These are phyloP conservation scores for Pelargonium nanum DNA, from an alignment of 345 rosid genomes.

Conservation along the genomic window DNA sequence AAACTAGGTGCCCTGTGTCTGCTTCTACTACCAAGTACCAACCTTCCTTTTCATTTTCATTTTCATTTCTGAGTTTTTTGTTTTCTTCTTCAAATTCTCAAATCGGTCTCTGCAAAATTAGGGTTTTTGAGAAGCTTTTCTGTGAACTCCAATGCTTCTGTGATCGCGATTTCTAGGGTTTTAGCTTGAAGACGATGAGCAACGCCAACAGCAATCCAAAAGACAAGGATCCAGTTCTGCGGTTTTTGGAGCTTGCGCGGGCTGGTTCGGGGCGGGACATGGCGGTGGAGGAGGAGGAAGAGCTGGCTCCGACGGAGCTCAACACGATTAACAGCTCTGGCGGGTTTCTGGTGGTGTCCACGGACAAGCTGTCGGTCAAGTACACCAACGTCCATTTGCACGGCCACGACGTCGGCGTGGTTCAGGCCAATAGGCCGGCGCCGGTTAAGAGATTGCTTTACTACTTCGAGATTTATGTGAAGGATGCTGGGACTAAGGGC, in stretches of 20 bases:
- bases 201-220: background rate
- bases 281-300: slow-evolving; percentile 35
- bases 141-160: background rate
- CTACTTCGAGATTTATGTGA: slow-evolving; percentile 86
- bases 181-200: background rate
- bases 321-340: slow-evolving; percentile 82
- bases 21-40: no score
- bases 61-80: no score
- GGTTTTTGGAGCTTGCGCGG: slow-evolving; percentile 42
- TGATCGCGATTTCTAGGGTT: no score
- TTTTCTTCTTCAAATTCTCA: background rate
- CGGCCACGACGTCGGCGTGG: slow-evolving; percentile 81
- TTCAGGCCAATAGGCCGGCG: slow-evolving; percentile 76
- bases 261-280: slow-evolving; percentile 15
- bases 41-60: no score
- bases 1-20: no score
- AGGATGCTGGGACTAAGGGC: slow-evolving; percentile 65
- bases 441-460: slow-evolving; percentile 62
- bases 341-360: slow-evolving; percentile 68
- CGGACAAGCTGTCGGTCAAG: slow-evolving; percentile 72
- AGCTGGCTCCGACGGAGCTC: slow-evolving; percentile 71
- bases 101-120: background rate
- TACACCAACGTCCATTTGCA: slow-evolving; percentile 52
- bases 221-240: slow-evolving; percentile 34
- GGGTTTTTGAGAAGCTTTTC: background rate